phyloP scores from a whole-genome alignment of 768 basidiomycete genomes.

The Panaeolus papilionaceus region DNA sequence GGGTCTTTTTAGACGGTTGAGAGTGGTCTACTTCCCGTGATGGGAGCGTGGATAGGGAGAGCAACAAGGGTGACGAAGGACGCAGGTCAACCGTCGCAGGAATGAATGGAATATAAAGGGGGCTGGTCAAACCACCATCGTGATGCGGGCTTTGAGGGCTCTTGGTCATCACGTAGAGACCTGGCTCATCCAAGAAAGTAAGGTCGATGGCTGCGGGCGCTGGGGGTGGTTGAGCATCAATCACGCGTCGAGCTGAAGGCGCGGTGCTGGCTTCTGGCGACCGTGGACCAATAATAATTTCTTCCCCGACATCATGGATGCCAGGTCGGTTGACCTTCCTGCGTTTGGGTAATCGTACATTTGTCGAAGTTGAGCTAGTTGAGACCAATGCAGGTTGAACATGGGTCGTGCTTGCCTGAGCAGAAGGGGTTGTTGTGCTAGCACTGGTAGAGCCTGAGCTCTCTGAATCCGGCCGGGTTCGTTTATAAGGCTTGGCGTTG shows the following conservation, averaged over 20 bases:
- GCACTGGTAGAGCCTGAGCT: background rate
- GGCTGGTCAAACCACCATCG: background rate
- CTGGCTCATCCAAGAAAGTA: background rate
- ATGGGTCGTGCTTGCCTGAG: background rate
- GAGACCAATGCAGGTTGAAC: background rate
- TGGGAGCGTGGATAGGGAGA: background rate
- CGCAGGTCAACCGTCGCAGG: background rate
- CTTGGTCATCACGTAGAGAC: background rate
- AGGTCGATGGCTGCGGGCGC: background rate
- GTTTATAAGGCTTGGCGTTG: background rate
- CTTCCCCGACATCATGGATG: background rate
- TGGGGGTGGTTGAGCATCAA: background rate
- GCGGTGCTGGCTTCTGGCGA: background rate
- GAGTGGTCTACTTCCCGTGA: background rate
- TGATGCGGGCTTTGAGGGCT: background rate
- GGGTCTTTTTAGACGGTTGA: background rate
- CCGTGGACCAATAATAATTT: slow-evolving; percentile 6
- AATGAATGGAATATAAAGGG: background rate
- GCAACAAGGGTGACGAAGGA: background rate
- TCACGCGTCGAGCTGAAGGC: background rate
- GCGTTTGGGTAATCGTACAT: background rate
- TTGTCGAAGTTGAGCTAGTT: background rate
- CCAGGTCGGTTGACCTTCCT: background rate
- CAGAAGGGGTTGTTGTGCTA: background rate
- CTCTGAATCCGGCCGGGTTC: background rate